Evolutionary conservation across 306 rosid genomes (phyloP).

Genomic region (Vigna angularis): DNA sequence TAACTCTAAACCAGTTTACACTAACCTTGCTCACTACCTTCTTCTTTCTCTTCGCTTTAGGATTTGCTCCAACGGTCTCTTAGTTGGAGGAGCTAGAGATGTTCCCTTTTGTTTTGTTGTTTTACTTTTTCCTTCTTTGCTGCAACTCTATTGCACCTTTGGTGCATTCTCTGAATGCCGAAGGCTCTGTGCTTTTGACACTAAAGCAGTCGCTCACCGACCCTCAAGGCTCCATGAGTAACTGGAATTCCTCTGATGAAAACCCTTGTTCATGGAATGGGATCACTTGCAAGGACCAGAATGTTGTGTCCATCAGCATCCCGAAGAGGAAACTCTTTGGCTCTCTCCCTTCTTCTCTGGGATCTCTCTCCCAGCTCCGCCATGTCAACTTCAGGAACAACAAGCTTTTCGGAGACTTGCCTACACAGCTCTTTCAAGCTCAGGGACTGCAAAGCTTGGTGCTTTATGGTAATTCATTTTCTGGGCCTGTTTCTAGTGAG

Average conservation of each 20-base stretch:
- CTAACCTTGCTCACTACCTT: slow-evolving; percentile 29
- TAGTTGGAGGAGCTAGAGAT: slow-evolving; percentile 42
- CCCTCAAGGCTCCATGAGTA: slow-evolving; percentile 72
- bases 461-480: slow-evolving; percentile 88
- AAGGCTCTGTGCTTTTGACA: slow-evolving; percentile 73
- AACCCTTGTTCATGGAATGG: slow-evolving; percentile 96
- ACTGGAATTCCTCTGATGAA: slow-evolving; percentile 85
- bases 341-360: slow-evolving; percentile 76
- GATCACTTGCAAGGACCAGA: slow-evolving; percentile 78
- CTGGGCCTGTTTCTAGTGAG: slow-evolving; percentile 81
- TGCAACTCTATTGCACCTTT: slow-evolving; percentile 52
- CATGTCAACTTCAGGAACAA: slow-evolving; percentile 91
- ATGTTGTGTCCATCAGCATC: slow-evolving; percentile 81
- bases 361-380: slow-evolving; percentile 80
- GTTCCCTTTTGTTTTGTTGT: slow-evolving; percentile 42
- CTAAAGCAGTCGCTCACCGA: slow-evolving; percentile 72
- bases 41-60: slow-evolving; percentile 22
- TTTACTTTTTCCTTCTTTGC: slow-evolving; percentile 56
- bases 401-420: slow-evolving; percentile 69
- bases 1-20: not conserved
- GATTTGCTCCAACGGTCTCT: slow-evolving; percentile 53
- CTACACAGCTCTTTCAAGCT: slow-evolving; percentile 71
- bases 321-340: slow-evolving; percentile 85
- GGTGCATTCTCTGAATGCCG: slow-evolving; percentile 65
- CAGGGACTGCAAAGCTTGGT: slow-evolving; percentile 91